Evolutionary conservation across 768 basidiomycete genomes (phyloP), one percentile per base, ranked within the genome.

Genomic region (Leucocoprinus leucothites): DNA sequence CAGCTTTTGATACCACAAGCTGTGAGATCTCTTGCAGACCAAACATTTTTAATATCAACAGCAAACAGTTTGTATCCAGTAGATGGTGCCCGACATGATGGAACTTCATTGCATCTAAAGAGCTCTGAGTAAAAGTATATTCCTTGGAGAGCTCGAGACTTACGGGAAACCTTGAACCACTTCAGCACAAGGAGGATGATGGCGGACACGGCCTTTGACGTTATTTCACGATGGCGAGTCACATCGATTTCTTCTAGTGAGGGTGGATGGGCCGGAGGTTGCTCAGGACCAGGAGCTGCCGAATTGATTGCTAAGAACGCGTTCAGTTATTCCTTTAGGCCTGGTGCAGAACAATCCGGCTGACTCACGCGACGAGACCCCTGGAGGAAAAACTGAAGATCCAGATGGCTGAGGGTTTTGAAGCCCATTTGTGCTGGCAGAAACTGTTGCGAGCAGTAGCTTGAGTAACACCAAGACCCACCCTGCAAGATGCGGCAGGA

Each of bases 161-260:
- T 61, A 98, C 96, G 97, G 48, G 96, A 98, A 21, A 90, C 91
- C 71, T 98, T 98, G 78, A 98, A 96, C 97, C 97, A 99, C 68
- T 98, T 97, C 61, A 99, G 69, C 1, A 90, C 82, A 35, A 98
- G 74, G 4, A 98, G 71, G 24, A 99, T 70, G 55, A 98, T 97
- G 1, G 94, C 96, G 13, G 97, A 98, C 3, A 97, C 92, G 0
- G 94, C 94, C 68, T 99, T 99, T 9, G 92, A 93, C 0, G 92
- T 97, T 61, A 99, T 95, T 70, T 99, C 97, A 36, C 96, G 90
- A 71, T 98, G 96, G 9, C 97, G 84, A 22, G 85, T 87, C 26
- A 95, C 88, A 65, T 99, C 97, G 47, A 91, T 84, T 62, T 99
- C 96, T 57, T 98, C 94, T 11, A 94, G 71, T 0, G 87, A 89